Base-by-base conservation (phyloP, 2,329 filamentous ascomycete species). In the Exserohilum rostratum region DNA sequence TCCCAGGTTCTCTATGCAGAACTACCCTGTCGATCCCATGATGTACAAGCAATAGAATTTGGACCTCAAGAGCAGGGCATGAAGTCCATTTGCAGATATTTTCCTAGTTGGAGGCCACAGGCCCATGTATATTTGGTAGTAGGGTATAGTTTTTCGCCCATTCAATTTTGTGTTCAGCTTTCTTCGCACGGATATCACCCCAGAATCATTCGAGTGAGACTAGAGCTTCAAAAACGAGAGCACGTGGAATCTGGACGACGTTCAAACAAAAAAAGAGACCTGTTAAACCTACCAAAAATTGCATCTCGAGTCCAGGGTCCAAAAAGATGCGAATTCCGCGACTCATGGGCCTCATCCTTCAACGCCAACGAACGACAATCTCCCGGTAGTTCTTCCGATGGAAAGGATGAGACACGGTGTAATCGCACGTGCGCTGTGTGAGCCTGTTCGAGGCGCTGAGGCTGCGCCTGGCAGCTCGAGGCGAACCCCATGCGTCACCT, bases 1-100 rank as follows among this genome's bases (percentile, higher is more conserved):
- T 48, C 69, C 70, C 6, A 60, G 71, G 37, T 74, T 70, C 49
- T 58, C 56, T 10, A 63, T 72, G 38, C 69, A 70, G 50, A 67
- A 68, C 17, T 74, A 68, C 52, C 69, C 68, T 15, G 68, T 73
- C 34, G 70, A 74, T 55, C 70, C 71, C 12, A 73, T 74, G 69
- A 67, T 70, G 55, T 74, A 65, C 52, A 73, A 74, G 56, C 65
- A 68, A 47, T 59, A 55, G 48, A 43, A 39, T 58, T 35, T 45
- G 33, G 17, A 27, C 33, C 20, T 30, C 35, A 46, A 35, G 42
- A 51, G 30, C 42, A 46, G 42, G 35, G 42, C 37, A 46, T 51
- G 33, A 46, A 45, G 33, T 49, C 31, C 27, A 29, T 33, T 37
- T 17, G 49, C 22, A 29, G 34, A 45, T 29, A 38, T 38, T 30